Percentiles rank a stretch among this genome's conserved stretches.
phyloP scores from a whole-genome alignment of 306 rosid species.

The Rosa lucieae region DNA sequence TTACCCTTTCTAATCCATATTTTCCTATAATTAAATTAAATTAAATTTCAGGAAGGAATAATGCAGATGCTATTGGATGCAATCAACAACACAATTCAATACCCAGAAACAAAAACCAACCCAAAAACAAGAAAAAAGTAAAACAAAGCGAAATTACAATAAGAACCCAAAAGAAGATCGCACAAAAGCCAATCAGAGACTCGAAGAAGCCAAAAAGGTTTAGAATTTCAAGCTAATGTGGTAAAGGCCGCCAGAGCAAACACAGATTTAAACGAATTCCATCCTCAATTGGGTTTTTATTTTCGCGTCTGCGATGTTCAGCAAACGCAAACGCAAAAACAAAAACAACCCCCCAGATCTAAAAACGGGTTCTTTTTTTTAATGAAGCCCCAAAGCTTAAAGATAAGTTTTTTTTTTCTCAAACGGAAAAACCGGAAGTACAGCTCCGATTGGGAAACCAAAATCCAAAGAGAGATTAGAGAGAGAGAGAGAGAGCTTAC shows the following conservation, averaged over 20 bases:
- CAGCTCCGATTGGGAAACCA: not conserved
- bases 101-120: not conserved
- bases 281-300: not conserved
- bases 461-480: not conserved
- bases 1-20: not conserved
- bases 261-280: too few species aligned
- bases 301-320: not conserved
- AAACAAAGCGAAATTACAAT: not conserved
- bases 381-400: not conserved
- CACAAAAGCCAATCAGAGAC: not conserved
- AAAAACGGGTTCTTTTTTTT: not conserved
- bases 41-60: not conserved
- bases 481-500: slow-evolving; percentile 6
- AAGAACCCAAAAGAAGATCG: not conserved
- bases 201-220: not conserved
- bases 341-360: slow-evolving; percentile 2
- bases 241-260: not conserved
- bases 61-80: not conserved
- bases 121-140: not conserved
- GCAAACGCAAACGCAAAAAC: not conserved
- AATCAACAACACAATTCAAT: not conserved
- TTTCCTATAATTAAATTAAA: not conserved
- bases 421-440: not conserved
- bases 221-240: not conserved
- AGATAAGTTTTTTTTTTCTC: not conserved